Base-by-base conservation (phyloP, 768 basidiomycete genomes). In the Dendrothele bispora region DNA sequence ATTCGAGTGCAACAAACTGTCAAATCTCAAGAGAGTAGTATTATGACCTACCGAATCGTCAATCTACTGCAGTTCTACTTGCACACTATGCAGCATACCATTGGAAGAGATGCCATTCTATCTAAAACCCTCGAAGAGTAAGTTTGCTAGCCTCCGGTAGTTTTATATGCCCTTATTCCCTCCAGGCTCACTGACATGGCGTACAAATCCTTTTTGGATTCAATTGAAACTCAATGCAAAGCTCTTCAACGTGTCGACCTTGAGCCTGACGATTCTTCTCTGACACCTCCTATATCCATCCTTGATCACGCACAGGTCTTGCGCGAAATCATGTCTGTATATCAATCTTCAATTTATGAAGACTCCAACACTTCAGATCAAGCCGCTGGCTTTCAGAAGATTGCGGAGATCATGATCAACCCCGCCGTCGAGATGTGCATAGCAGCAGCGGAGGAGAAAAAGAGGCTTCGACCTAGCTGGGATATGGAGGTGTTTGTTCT, bases 1-100 rank as follows among this genome's bases (percentile, higher is more conserved):
- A 72, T 88, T 27, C 83, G 95, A 22, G 87, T 98, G n/a, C 83
- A 90, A 58, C 94, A 98, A 63, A 97, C 94, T 3, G 82, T 97
- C 26, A 82, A 88, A 35, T 90, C 88, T 1, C 95, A 99, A 61
- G 95, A 98, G 65, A 94, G 91, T 55, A 86, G 88, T 50, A 92
- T 98, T 49, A 81, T 87, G 37, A 83, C 89, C 0, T 99, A 93
- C 71, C 94, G 91, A 64, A 84, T 98, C 43, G 86, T 92, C 39
- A 98, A 95, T 57, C 73, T 98, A n/a, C 67, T 99, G 7, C 91
- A 95, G 55, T 99, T 98, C 61, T 99, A 98, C 63, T 71, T 86
- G 61, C 65, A 93, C 26, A 98, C 94, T 4, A 97, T 99, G 93
- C 78, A 82, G 41, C 78, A 91, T 39, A 98, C 95, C 2, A 86